A percentile compares a stretch with the other conserved stretches of the same genome.
phyloP scores from a whole-genome alignment of 2,329 filamentous ascomycete species.

The Alternaria arborescens region DNA sequence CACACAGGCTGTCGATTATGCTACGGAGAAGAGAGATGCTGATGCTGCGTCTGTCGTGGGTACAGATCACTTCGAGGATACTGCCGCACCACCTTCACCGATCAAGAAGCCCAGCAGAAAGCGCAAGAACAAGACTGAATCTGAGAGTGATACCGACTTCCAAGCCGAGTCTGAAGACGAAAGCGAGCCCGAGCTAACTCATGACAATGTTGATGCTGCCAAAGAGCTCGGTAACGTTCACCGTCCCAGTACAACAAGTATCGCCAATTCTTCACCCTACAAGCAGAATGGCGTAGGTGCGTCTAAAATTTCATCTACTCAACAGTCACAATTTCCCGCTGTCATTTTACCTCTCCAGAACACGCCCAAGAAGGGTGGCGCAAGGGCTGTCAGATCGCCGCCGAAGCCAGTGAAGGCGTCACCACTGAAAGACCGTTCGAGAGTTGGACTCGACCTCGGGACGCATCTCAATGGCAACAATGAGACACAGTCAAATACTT shows the following conservation, averaged over 20 bases:
- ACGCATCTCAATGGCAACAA: neutral
- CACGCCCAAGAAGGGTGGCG: conserved; percentile 2
- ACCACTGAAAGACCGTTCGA: neutral
- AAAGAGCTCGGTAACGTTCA: conserved; percentile 14
- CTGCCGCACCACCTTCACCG: conserved; percentile 32
- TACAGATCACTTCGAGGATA: conserved; percentile 30
- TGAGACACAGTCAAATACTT: neutral
- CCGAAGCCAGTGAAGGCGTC: neutral
- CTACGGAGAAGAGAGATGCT: conserved; percentile 42
- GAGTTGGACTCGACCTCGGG: neutral
- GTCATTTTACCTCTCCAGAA: conserved; percentile 7
- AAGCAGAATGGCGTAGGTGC: conserved; percentile 35
- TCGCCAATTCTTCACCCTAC: conserved; percentile 21
- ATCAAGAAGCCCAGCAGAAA: conserved; percentile 40
- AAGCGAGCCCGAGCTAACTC: conserved; percentile 25
- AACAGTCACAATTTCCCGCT: conserved; percentile 10
- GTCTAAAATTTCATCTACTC: conserved; percentile 19
- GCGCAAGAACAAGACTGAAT: conserved; percentile 43
- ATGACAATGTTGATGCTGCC: conserved; percentile 15
- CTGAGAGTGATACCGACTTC: conserved; percentile 61
- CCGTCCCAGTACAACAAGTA: conserved; percentile 14
- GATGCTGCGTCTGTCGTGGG: conserved; percentile 21
- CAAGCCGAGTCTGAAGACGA: conserved; percentile 50
- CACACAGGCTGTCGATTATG: conserved; percentile 58
- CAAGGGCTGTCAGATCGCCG: neutral